Evolutionary conservation across 192 early-diverging fungal species (phyloP).

Genomic region (Endogone sp.): DNA sequence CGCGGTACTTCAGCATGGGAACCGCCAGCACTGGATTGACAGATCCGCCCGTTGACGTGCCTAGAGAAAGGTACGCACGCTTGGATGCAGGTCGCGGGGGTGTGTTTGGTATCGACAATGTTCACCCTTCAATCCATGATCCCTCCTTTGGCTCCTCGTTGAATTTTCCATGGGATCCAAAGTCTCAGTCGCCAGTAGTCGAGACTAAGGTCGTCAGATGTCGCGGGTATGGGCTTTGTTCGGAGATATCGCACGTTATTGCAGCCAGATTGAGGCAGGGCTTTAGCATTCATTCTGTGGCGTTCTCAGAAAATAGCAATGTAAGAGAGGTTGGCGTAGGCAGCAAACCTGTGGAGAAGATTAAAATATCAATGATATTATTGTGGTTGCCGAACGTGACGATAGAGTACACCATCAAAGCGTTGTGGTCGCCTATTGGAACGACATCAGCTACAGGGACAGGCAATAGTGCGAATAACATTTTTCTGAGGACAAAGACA

Average conservation of each 20-base stretch:
- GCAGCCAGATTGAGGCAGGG: constrained; percentile 67
- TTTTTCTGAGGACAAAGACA: not conserved
- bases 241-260: constrained; percentile 57
- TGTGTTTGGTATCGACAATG: not conserved
- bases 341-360: constrained; percentile 38
- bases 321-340: constrained; percentile 12
- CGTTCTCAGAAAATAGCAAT: constrained; percentile 35
- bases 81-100: not conserved
- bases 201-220: constrained; percentile 58
- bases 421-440: constrained; percentile 20
- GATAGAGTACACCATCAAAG: constrained; percentile 68
- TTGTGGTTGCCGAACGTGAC: constrained; percentile 75
- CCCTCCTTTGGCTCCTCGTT: not conserved
- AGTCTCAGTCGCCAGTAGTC: constrained; percentile 52
- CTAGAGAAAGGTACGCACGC: constrained; percentile 29
- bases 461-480: not conserved
- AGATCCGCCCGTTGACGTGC: constrained; percentile 31
- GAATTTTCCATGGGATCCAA: constrained; percentile 68
- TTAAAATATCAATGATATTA: constrained; percentile 61
- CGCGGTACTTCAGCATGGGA: constrained; percentile 16
- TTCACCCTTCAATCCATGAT: not conserved
- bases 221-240: constrained; percentile 59
- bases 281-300: constrained; percentile 57
- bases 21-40: not conserved
- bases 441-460: not conserved